Conservation (phyloP, 257 asterid species). For the Anisodus acutangulus region DNA sequence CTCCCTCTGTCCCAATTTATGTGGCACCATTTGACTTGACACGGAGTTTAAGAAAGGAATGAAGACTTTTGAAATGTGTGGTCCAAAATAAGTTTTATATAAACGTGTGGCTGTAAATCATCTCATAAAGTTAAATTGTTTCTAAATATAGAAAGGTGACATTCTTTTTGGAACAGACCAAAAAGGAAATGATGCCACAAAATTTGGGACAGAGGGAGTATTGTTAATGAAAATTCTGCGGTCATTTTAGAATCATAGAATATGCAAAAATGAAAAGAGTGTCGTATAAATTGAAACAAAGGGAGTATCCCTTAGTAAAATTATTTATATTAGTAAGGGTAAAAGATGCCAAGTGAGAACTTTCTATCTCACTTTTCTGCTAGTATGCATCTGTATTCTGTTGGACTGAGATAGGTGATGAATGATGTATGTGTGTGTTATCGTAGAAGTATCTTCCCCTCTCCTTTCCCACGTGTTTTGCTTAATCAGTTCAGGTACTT, state of each 20-base stretch:
- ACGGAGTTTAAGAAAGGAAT: no score
- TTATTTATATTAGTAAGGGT: neutral
- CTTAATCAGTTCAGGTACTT: constrained; percentile 22
- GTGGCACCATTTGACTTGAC: no score
- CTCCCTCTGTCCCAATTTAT: no score
- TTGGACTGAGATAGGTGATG: constrained; percentile 1
- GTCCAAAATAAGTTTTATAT: no score
- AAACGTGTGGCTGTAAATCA: no score
- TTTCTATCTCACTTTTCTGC: constrained; percentile 18
- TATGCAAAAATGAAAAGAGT: neutral
- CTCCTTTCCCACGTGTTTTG: neutral
- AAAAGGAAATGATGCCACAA: no score
- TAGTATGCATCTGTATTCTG: neutral
- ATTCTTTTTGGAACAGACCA: no score
- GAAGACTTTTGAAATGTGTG: no score
- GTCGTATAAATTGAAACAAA: neutral
- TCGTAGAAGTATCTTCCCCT: neutral
- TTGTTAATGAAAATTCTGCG: neutral
- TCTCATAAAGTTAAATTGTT: no score
- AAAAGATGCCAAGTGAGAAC: neutral
- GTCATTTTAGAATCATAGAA: neutral
- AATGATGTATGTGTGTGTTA: neutral
- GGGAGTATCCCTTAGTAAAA: neutral
- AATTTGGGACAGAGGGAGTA: no score
- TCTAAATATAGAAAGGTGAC: no score